These are phyloP conservation scores for Heritiera littoralis DNA, from an alignment of 345 rosid species.

Conservation along the genomic window DNA sequence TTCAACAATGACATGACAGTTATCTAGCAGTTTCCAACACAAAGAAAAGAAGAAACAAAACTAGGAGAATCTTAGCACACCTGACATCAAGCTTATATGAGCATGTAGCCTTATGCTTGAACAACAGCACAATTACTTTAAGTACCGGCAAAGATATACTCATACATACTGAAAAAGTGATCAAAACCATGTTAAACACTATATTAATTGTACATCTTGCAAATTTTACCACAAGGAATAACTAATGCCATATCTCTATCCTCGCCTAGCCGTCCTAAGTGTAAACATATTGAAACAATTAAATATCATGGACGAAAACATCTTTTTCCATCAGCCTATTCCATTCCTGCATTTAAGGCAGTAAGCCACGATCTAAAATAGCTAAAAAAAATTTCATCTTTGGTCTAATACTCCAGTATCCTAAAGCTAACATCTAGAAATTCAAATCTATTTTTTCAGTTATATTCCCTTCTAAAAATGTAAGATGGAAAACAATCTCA, in stretches of 20 bases:
- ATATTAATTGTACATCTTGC: background rate
- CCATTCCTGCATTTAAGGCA: background rate
- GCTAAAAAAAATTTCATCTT: background rate
- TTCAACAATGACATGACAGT: background rate
- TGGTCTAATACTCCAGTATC: background rate
- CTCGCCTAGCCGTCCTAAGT: background rate
- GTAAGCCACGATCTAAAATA: background rate
- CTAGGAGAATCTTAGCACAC: background rate
- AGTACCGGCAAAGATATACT: background rate
- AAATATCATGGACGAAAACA: background rate
- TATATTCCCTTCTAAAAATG: background rate
- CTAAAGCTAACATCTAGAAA: background rate
- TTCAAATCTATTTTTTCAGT: background rate
- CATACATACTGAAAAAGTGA: background rate
- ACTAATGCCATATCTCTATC: background rate
- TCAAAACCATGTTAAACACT: background rate
- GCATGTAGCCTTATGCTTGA: slow-evolving; percentile 5
- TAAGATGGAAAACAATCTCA: background rate
- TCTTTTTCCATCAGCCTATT: background rate
- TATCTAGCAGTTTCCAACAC: slow-evolving; percentile 4
- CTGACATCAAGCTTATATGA: background rate
- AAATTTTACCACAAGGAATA: background rate
- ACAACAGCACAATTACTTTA: background rate
- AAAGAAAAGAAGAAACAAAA: slow-evolving; percentile 13
- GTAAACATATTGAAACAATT: background rate